Evolutionary conservation across 257 asterid genomes (phyloP).

Genomic region (Capsicum baccatum): DNA sequence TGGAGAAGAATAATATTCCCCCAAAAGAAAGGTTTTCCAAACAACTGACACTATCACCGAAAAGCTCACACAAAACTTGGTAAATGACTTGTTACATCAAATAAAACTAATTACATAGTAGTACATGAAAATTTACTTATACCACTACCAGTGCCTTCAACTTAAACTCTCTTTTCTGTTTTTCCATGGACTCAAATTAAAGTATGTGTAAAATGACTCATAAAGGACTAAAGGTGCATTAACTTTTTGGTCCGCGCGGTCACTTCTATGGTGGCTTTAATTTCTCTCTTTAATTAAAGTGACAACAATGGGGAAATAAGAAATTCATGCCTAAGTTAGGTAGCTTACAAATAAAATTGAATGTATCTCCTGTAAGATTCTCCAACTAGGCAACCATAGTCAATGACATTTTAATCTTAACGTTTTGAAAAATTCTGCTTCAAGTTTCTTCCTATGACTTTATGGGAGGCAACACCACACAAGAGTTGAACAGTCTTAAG

Average conservation of each 20-base stretch:
- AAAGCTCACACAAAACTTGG: neutral
- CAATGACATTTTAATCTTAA: neutral
- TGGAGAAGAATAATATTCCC: no score
- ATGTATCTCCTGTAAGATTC: neutral
- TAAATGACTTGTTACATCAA: neutral
- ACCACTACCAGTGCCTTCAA: neutral
- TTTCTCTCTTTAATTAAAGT: neutral
- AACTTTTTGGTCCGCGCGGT: neutral
- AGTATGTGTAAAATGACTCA: neutral
- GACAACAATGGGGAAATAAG: neutral
- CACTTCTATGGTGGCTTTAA: neutral
- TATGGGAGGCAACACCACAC: neutral
- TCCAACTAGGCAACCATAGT: neutral
- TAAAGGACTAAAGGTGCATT: neutral
- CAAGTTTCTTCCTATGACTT: neutral
- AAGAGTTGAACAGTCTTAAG: neutral
- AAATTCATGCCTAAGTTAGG: neutral
- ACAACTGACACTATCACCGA: neutral
- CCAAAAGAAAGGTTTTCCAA: no score
- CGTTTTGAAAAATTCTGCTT: neutral
- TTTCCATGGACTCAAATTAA: constrained; percentile 15
- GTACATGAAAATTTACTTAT: neutral
- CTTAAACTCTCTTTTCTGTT: neutral
- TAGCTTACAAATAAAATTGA: neutral
- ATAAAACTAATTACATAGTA: neutral